A percentile compares a stretch with the other conserved stretches of the same genome.
Evolutionary conservation across 2,329 filamentous ascomycete species (phyloP).

Genomic region (Diaporthe sp.): DNA sequence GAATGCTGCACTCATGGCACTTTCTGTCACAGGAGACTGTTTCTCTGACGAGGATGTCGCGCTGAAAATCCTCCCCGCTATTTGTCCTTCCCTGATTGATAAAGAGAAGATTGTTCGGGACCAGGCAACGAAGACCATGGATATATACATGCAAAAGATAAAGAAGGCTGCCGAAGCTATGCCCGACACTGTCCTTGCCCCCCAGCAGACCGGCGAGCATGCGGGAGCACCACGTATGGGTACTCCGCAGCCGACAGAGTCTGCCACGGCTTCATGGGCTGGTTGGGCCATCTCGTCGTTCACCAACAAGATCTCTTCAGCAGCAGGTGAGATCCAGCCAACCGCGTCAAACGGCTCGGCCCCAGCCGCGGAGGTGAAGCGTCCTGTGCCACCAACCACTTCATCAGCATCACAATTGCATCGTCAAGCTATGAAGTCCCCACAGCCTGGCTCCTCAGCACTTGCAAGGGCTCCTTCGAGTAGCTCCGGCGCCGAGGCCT

Average conservation of each 20-base stretch:
- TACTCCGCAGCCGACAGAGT: constrained; percentile 74
- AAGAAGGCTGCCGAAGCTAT: constrained; percentile 82
- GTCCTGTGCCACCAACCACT: constrained; percentile 50
- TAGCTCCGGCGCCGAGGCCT: constrained; percentile 59
- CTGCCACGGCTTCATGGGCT: constrained; percentile 80
- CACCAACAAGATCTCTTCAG: constrained; percentile 90
- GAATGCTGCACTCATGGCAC: constrained; percentile 87
- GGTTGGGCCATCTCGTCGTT: constrained; percentile 99
- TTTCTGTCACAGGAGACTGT: constrained; percentile 86
- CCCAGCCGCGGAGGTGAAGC: constrained; percentile 52
- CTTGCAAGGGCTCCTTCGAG: constrained; percentile 62
- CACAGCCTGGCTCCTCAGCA: constrained; percentile 54
- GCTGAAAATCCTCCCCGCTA: constrained; percentile 81
- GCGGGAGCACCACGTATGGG: constrained; percentile 78
- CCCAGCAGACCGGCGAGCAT: constrained; percentile 64
- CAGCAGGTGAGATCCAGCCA: constrained; percentile 86
- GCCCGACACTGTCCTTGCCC: constrained; percentile 83
- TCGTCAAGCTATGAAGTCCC: constrained; percentile 69
- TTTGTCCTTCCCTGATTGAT: constrained; percentile 89
- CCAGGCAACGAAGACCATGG: constrained; percentile 89
- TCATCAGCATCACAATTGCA: constrained; percentile 70
- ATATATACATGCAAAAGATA: constrained; percentile 85
- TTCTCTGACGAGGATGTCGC: constrained; percentile 94
- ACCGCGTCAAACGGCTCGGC: constrained; percentile 58
- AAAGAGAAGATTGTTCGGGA: constrained; percentile 96